Evolutionary conservation across 331 rosid species (phyloP), one percentile per base, ranked within the genome.

Genomic region (Ulmus americana): DNA sequence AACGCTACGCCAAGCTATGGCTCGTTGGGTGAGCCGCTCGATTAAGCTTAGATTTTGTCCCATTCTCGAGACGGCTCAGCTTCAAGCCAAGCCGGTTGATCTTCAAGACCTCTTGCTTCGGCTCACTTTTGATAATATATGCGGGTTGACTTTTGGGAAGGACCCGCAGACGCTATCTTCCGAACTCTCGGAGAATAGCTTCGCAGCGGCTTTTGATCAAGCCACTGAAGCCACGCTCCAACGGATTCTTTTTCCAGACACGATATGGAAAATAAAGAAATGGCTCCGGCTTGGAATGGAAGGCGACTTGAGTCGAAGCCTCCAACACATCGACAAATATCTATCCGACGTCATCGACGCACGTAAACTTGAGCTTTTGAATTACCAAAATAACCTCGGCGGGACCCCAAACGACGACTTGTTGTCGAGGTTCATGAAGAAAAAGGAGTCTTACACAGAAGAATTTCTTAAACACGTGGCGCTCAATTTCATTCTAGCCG

Each of bases 1-100:
- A 28, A 90, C 97, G 0, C 84, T 90, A 1, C 92, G 97, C 5
- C 97, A 85, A 58, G 97, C 97, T 61, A 90, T 90, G 97, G 90
- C 82, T 8, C 84, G 97, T 2, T 90, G 97, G 97, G 97, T 87
- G 28, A 90, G 77, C 75, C 88, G 88, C 13, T 88, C 97, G 58
- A 90, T 90, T 8, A 77, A 87, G 77, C 45, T 56, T 1, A 54
- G 97, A 39, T 83, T 90, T 41, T 79, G 88, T 46, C 97, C 97
- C 0, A 83, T 90, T 39, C 63, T 90, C 0, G 82, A 77, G 40
- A 15, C 59, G 3, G 88, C 94, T 10, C 84, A 87, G 8, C 18
- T 4, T 0, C 39, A 71, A 3, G 67, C 55, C 0, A 38, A 61
- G 43, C 14, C 90, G 0, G 82, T 90, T 0, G 97, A 90, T 49